Conservation (phyloP, 139 green algal species). For the Picochlorum costavermella region DNA sequence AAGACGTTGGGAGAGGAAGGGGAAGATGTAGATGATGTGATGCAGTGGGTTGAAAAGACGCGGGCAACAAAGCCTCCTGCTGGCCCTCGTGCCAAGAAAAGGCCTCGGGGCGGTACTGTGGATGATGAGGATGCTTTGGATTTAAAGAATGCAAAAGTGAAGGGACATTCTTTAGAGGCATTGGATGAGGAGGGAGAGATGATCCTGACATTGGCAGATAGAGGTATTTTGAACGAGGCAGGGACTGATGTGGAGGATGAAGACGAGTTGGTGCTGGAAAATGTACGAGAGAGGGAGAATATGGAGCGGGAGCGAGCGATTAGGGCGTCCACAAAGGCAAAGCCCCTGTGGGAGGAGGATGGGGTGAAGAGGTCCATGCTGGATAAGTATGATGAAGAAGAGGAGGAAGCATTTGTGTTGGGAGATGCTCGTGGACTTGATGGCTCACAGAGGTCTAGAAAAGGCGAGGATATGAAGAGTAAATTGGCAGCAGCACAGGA, state of each 20-base stretch:
- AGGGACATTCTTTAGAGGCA: conserved; percentile 40
- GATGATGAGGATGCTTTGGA: conserved; percentile 29
- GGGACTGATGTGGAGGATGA: conserved; percentile 50
- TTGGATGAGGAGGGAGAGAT: conserved; percentile 62
- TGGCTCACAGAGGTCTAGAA: conserved; percentile 22
- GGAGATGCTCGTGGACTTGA: conserved; percentile 22
- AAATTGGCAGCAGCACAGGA: conserved; percentile 41
- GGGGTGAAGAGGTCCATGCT: conserved; percentile 52
- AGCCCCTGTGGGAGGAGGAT: conserved; percentile 77
- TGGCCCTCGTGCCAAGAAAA: conserved; percentile 22
- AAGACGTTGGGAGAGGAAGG: conserved; percentile 52
- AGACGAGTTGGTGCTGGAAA: conserved; percentile 66
- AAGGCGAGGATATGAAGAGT: conserved; percentile 46
- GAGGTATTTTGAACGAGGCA: conserved; percentile 62
- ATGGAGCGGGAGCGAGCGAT: conserved; percentile 56
- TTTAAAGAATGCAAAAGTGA: conserved; percentile 52
- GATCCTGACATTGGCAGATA: conserved; percentile 80
- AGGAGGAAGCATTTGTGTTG: conserved; percentile 54
- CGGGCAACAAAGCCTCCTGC: conserved; percentile 21
- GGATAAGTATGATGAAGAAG: conserved; percentile 82
- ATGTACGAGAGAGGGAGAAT: conserved; percentile 67
- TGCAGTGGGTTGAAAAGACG: conserved; percentile 57
- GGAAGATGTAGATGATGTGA: conserved; percentile 55
- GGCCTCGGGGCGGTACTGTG: conserved; percentile 2
- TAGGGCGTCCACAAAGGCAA: conserved; percentile 52